Conservation (phyloP, 2,329 filamentous ascomycete species). For the Fusarium cyanostomum region DNA sequence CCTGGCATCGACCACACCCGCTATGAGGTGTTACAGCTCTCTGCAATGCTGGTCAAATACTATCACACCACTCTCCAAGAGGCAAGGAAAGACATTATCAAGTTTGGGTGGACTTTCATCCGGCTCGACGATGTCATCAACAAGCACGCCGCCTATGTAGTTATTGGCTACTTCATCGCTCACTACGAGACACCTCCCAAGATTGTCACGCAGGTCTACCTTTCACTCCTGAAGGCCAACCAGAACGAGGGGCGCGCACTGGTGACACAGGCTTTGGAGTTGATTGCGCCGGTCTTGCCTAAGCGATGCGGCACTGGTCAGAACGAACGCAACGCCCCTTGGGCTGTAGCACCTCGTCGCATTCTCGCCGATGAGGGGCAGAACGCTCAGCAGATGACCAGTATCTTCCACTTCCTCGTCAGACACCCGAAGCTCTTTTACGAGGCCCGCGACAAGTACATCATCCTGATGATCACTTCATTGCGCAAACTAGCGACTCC, state of each 20-base stretch:
- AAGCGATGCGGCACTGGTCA: slow-evolving; percentile 77
- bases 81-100: slow-evolving; percentile 96
- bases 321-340: slow-evolving; percentile 80
- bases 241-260: slow-evolving; percentile 93
- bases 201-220: slow-evolving; percentile 95
- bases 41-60: slow-evolving; percentile 94
- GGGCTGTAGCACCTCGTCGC: slow-evolving; percentile 89
- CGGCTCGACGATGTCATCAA: slow-evolving; percentile 98
- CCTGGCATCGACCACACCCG: slow-evolving; percentile 93
- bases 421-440: slow-evolving; percentile 94
- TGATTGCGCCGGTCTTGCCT: slow-evolving; percentile 92
- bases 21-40: slow-evolving; percentile 95
- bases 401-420: slow-evolving; percentile 96
- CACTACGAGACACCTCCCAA: slow-evolving; percentile 96
- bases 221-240: slow-evolving; percentile 88
- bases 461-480: slow-evolving; percentile 86
- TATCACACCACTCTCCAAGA: slow-evolving; percentile 89
- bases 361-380: slow-evolving; percentile 94
- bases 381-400: slow-evolving; percentile 94
- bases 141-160: slow-evolving; percentile 96
- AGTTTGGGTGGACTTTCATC: slow-evolving; percentile 99
- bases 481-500: slow-evolving; percentile 87
- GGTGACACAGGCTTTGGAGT: slow-evolving; percentile 92
- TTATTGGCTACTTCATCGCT: slow-evolving; percentile 97
- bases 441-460: slow-evolving; percentile 91